These are phyloP conservation scores for Saturnispora dispora DNA, from an alignment of 805 yeast genomes.

Conservation along the genomic window DNA sequence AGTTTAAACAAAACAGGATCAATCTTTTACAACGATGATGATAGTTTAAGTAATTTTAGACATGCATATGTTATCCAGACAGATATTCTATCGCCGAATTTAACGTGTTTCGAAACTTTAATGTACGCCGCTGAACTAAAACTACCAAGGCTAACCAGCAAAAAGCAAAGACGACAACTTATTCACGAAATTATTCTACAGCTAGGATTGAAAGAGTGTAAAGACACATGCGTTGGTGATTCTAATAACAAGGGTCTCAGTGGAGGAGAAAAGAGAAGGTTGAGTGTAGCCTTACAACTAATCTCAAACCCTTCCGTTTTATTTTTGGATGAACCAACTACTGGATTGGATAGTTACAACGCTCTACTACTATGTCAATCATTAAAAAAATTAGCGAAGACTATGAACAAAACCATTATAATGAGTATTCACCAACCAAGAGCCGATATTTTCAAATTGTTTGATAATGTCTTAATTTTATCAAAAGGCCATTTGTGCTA, in stretches of 20 bases:
- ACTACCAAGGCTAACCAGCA: constrained; percentile 38
- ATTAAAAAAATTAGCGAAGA: constrained; percentile 45
- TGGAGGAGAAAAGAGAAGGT: constrained; percentile 78
- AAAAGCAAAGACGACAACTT: constrained; percentile 35
- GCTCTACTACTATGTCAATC: constrained; percentile 57
- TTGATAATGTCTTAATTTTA: constrained; percentile 60
- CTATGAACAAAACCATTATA: constrained; percentile 57
- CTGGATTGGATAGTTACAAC: constrained; percentile 75
- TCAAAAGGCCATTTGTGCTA: constrained; percentile 49
- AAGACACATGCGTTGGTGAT: constrained; percentile 50
- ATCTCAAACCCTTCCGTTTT: constrained; percentile 67
- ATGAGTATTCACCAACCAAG: constrained; percentile 82
- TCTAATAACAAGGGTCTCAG: constrained; percentile 50
- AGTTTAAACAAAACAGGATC: constrained; percentile 31
- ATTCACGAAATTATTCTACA: constrained; percentile 55
- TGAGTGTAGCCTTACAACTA: constrained; percentile 70
- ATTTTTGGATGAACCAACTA: constrained; percentile 82
- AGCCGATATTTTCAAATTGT: constrained; percentile 58
- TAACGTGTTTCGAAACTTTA: constrained; percentile 66
- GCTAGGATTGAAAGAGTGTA: constrained; percentile 57
- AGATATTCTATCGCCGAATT: constrained; percentile 60
- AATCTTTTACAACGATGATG: constrained; percentile 33
- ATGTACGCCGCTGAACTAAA: constrained; percentile 63
- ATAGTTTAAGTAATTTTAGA: constrained; percentile 23
- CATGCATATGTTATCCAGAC: constrained; percentile 68